Conservation (phyloP, 78 protist genomes). For the Dictyostelium citrinum region DNA sequence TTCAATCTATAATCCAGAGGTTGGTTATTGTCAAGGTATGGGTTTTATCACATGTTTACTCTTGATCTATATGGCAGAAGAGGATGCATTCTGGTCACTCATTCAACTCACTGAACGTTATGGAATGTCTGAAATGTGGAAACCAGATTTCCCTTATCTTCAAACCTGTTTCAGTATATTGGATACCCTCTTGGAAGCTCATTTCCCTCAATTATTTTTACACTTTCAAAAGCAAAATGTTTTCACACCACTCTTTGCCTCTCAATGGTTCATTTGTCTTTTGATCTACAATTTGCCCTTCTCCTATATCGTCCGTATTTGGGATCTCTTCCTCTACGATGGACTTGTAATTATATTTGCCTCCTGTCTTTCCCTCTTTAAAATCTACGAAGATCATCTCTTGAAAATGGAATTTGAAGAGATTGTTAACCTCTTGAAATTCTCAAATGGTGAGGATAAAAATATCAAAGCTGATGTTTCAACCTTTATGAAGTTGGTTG, state of each 20-base stretch:
- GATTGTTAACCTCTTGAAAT: conserved; percentile 27
- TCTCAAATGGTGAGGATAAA: conserved; percentile 39
- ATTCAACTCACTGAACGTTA: conserved; percentile 59
- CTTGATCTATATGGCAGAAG: conserved; percentile 87
- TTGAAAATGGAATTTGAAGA: conserved; percentile 69
- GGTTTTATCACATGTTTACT: conserved; percentile 81
- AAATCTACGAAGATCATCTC: conserved; percentile 69
- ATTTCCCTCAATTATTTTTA: conserved; percentile 27
- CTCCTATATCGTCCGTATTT: conserved; percentile 73
- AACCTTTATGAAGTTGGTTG: conserved; percentile 49
- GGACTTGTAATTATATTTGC: conserved; percentile 78
- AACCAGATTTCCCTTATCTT: conserved; percentile 56
- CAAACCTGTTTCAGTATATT: conserved; percentile 51
- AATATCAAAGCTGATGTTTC: background rate
- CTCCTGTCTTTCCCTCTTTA: conserved; percentile 46
- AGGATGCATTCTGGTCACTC: conserved; percentile 77
- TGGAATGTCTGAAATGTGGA: conserved; percentile 76
- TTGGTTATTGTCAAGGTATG: conserved; percentile 93
- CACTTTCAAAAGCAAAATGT: conserved; percentile 65
- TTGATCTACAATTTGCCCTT: conserved; percentile 80
- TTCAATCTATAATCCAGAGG: conserved; percentile 79
- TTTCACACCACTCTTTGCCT: conserved; percentile 46
- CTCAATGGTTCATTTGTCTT: conserved; percentile 78
- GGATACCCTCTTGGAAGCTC: conserved; percentile 11
- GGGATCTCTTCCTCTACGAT: conserved; percentile 85